Conservation (phyloP, 2,329 filamentous ascomycete species). For the Trichoderma breve region DNA sequence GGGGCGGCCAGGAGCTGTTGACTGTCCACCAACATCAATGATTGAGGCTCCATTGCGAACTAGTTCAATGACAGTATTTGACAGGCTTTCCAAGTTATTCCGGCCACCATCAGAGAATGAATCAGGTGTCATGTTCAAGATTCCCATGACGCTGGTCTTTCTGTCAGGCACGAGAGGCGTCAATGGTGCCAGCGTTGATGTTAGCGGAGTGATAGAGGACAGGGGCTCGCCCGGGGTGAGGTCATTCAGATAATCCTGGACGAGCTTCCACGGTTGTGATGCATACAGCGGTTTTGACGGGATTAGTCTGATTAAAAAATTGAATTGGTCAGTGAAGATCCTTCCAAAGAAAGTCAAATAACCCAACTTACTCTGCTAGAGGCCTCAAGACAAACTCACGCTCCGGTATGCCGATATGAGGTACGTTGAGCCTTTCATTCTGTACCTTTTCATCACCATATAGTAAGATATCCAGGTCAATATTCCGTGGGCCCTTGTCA, state of each 20-base stretch:
- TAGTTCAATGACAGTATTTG: constrained; percentile 58
- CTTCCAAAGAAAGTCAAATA: background rate
- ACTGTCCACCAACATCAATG: constrained; percentile 91
- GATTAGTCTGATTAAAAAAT: constrained; percentile 45
- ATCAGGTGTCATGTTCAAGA: constrained; percentile 91
- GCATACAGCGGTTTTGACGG: constrained; percentile 53
- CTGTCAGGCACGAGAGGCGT: constrained; percentile 57
- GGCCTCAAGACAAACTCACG: constrained; percentile 91
- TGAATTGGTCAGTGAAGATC: background rate
- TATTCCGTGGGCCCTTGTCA: constrained; percentile 91
- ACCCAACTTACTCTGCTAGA: constrained; percentile 64
- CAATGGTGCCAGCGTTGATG: constrained; percentile 48
- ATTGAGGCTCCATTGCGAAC: constrained; percentile 73
- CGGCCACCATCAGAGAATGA: constrained; percentile 91
- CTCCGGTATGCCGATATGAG: constrained; percentile 82
- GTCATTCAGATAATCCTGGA: constrained; percentile 60
- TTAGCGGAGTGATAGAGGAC: constrained; percentile 59
- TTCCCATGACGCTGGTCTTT: constrained; percentile 82
- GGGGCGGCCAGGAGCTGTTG: constrained; percentile 73
- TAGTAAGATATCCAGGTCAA: constrained; percentile 88
- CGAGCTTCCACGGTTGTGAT: constrained; percentile 57
- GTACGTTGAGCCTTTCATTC: constrained; percentile 74
- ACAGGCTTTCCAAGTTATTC: constrained; percentile 55
- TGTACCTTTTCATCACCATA: constrained; percentile 68
- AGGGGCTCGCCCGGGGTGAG: constrained; percentile 51